phyloP scores from a whole-genome alignment of 371 early-diverging fungal species.

The Mucor saturninus region DNA sequence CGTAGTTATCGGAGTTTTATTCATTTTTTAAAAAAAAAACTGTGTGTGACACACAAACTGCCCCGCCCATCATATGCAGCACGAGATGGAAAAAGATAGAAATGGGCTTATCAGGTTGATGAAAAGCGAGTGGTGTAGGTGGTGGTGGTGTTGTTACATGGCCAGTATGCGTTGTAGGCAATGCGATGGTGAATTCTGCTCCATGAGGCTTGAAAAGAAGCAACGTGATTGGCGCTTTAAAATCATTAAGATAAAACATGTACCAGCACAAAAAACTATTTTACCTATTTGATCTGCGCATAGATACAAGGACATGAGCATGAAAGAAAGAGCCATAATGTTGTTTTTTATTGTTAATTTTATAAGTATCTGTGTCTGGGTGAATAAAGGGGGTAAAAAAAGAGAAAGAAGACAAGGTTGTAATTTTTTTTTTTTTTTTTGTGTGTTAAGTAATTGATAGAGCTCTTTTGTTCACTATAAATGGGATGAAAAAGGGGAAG shows the following conservation, averaged over 20 bases:
- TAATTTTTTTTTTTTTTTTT: background rate
- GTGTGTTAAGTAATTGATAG: background rate
- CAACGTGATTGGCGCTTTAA: background rate
- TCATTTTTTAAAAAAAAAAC: too few species aligned
- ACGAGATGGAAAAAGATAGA: too few species aligned
- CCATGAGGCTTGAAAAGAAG: too few species aligned
- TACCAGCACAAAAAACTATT: background rate
- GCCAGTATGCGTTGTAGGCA: too few species aligned
- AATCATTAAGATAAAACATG: background rate
- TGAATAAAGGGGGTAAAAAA: background rate
- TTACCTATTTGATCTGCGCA: constrained; percentile 1
- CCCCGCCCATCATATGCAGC: too few species aligned
- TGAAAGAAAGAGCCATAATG: background rate
- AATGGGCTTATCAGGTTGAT: too few species aligned
- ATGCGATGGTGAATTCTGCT: background rate
- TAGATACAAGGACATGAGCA: background rate
- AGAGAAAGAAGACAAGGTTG: background rate
- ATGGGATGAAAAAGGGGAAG: background rate
- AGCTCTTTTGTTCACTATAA: constrained; percentile 6
- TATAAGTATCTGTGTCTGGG: background rate
- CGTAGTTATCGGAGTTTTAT: too few species aligned
- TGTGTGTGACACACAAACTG: too few species aligned
- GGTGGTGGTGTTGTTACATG: too few species aligned
- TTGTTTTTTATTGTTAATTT: background rate
- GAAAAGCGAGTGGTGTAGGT: too few species aligned